phyloP scores from a whole-genome alignment of 768 basidiomycete genomes.

The Suillus occidentalis region DNA sequence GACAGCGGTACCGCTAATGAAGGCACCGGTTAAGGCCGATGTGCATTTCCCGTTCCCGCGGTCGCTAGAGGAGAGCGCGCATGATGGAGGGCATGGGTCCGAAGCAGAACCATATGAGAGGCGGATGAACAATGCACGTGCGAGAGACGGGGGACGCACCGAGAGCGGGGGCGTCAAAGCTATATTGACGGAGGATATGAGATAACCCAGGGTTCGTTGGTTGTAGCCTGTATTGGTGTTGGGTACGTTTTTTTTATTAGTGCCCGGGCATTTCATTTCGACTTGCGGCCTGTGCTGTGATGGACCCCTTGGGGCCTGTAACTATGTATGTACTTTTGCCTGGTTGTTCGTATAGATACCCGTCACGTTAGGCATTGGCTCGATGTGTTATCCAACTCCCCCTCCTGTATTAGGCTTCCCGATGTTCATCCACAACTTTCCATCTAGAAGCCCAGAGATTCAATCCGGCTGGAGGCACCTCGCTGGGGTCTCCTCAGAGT shows the following conservation, averaged over 20 bases:
- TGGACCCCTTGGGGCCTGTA: slow-evolving; percentile 22
- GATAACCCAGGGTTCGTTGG: slow-evolving; percentile 12
- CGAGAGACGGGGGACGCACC: slow-evolving; percentile 78
- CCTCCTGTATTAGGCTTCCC: not conserved
- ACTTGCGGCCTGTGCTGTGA: slow-evolving; percentile 15
- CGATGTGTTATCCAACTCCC: not conserved
- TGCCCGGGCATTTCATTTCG: slow-evolving; percentile 12
- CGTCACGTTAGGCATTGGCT: slow-evolving; percentile 13
- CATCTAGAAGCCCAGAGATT: too few species aligned
- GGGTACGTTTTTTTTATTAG: slow-evolving; percentile 8
- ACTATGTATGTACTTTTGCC: slow-evolving; percentile 21
- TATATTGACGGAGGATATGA: slow-evolving; percentile 48
- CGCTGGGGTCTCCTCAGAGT: too few species aligned
- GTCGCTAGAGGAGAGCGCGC: slow-evolving; percentile 40
- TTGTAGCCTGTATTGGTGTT: slow-evolving; percentile 14
- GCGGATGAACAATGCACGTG: slow-evolving; percentile 73
- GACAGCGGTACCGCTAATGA: slow-evolving; percentile 42
- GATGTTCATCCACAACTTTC: not conserved
- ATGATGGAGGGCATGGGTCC: slow-evolving; percentile 23
- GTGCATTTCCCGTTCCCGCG: slow-evolving; percentile 69
- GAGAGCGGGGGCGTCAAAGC: slow-evolving; percentile 87
- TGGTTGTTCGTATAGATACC: slow-evolving; percentile 27
- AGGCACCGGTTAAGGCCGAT: slow-evolving; percentile 27
- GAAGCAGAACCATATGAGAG: slow-evolving; percentile 27
- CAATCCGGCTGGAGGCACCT: too few species aligned